Evolutionary conservation across 192 early-diverging fungal genomes (phyloP).

Genomic region (Cetraspora pellucida): DNA sequence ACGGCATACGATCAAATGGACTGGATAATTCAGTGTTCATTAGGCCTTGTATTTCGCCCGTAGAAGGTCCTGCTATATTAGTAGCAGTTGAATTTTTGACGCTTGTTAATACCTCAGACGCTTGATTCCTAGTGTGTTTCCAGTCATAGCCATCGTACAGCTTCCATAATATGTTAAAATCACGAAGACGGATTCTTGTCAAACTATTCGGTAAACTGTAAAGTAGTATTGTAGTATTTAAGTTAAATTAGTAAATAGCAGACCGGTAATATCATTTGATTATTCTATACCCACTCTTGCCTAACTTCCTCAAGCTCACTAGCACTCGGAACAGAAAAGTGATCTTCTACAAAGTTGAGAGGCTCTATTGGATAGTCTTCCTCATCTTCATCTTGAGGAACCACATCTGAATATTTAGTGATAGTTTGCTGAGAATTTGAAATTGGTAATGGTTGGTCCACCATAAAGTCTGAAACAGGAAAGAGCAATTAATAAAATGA

Average conservation of each 20-base stretch:
- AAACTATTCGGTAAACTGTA: constrained; percentile 33
- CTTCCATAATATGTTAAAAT: constrained; percentile 64
- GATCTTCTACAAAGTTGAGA: constrained; percentile 49
- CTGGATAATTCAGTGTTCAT: constrained; percentile 20
- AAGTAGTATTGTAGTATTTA: neutral
- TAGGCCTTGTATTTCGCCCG: neutral
- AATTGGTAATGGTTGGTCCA: neutral
- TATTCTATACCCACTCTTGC: constrained; percentile 16
- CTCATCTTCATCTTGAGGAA: constrained; percentile 14
- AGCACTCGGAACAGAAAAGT: constrained; percentile 48
- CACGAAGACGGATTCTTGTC: constrained; percentile 55
- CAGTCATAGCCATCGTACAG: constrained; percentile 74
- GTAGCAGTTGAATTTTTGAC: constrained; percentile 17
- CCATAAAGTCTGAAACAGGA: constrained; percentile 10
- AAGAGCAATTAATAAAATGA: neutral
- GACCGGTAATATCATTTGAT: neutral
- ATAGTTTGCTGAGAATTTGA: neutral
- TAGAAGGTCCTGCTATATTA: neutral
- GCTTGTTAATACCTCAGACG: constrained; percentile 3
- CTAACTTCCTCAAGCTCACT: constrained; percentile 33
- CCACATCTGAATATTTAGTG: neutral
- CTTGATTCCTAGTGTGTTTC: constrained; percentile 48
- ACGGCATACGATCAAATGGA: neutral
- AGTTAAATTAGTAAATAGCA: neutral
- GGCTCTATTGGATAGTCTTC: neutral